phyloP scores from a whole-genome alignment of 2,329 filamentous ascomycete genomes.

The Blumeriella jaapii region DNA sequence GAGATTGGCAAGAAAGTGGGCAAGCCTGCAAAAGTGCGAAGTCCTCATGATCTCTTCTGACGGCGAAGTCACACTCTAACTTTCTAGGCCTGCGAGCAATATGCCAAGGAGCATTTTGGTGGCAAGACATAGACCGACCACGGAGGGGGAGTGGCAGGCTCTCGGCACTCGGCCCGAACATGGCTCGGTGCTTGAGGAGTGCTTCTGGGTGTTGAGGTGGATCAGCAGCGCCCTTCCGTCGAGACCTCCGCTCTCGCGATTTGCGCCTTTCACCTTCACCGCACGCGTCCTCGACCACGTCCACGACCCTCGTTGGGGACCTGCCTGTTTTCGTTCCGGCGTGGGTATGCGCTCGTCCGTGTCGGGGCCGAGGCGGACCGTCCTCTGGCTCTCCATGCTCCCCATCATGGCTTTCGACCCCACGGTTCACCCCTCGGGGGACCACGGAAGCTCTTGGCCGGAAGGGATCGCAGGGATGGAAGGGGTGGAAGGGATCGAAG shows the following conservation, averaged over 20 bases:
- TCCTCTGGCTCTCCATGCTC: not conserved
- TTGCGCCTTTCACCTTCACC: not conserved
- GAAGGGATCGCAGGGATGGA: not conserved
- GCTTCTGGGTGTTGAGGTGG: not conserved
- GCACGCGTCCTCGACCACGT: not conserved
- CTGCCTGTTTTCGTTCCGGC: conserved; percentile 3
- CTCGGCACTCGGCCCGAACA: too few species aligned
- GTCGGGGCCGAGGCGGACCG: conserved; percentile 13
- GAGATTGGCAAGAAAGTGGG: conserved; percentile 91
- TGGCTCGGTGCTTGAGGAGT: not conserved
- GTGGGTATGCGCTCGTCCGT: conserved; percentile 11
- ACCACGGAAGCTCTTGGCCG: too few species aligned
- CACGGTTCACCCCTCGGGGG: too few species aligned
- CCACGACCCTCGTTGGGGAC: not conserved
- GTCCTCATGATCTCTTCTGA: not conserved
- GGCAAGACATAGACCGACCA: conserved; percentile 17
- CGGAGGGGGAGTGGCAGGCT: too few species aligned
- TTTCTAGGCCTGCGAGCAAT: conserved; percentile 69
- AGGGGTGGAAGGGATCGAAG: not conserved
- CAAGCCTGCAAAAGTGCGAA: conserved; percentile 83
- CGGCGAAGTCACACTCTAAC: conserved; percentile 13
- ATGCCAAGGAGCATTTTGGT: conserved; percentile 84
- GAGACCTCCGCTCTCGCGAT: not conserved
- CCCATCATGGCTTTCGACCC: conserved; percentile 2
- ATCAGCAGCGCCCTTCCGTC: not conserved